Evolutionary conservation across 768 basidiomycete species (phyloP).

Genomic region (Psilocybe azurescens): DNA sequence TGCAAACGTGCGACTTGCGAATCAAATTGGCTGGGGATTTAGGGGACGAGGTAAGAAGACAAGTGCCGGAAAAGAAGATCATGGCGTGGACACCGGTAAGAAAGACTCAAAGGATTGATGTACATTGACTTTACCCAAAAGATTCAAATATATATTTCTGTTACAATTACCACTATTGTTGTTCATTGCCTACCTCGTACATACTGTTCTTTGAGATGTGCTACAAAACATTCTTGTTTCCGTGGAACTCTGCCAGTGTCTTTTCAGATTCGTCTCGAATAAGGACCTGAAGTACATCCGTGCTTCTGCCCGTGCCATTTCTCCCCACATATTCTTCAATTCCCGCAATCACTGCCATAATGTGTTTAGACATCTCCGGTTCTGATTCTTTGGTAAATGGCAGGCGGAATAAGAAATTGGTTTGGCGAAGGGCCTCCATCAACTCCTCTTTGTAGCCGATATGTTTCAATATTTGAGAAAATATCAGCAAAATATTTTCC

Average conservation of each 20-base stretch:
- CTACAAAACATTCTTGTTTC: neutral
- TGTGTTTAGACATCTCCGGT: neutral
- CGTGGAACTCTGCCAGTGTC: neutral
- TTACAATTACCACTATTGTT: too few relatives aligned
- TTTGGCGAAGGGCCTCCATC: neutral
- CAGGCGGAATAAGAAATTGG: neutral
- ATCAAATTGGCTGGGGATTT: conserved; percentile 29
- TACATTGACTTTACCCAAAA: too few relatives aligned
- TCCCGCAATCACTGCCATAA: neutral
- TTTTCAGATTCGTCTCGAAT: neutral
- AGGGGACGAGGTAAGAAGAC: conserved; percentile 18
- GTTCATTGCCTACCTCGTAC: too few relatives aligned
- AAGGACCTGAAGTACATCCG: neutral
- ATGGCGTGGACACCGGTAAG: too few relatives aligned
- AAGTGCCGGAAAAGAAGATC: neutral
- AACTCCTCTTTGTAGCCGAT: neutral
- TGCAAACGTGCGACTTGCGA: conserved; percentile 18
- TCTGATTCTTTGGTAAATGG: neutral
- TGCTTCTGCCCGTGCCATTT: neutral
- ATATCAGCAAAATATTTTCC: neutral
- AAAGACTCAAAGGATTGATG: too few relatives aligned
- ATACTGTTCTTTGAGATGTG: too few relatives aligned
- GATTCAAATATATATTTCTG: too few relatives aligned
- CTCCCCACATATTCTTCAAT: neutral
- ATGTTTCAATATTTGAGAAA: neutral